Percentiles rank a stretch among this genome's conserved stretches.
Evolutionary conservation across 805 yeast genomes (phyloP).

Genomic region (Nakazawaea anatomiae): DNA sequence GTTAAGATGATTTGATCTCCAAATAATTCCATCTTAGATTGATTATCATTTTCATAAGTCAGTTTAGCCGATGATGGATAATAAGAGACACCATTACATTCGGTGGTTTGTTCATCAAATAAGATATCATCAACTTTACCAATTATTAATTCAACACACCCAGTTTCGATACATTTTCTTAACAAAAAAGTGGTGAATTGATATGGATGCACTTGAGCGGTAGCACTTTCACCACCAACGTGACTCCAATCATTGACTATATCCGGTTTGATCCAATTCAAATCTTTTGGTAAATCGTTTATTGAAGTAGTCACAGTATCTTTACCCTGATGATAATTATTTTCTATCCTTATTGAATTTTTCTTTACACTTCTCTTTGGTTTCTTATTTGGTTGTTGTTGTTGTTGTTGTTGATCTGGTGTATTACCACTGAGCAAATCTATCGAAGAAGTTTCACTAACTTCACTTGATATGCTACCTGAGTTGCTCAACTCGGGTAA

Average conservation of each 20-base stretch:
- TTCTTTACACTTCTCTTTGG: conserved; percentile 22
- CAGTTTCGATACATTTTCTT: conserved; percentile 73
- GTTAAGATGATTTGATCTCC: conserved; percentile 81
- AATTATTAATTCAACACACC: conserved; percentile 74
- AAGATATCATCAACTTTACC: conserved; percentile 76
- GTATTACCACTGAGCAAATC: not conserved
- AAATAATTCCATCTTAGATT: conserved; percentile 37
- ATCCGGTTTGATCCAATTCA: conserved; percentile 70
- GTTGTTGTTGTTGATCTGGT: not conserved
- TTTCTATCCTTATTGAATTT: conserved; percentile 24
- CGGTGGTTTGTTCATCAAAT: conserved; percentile 56
- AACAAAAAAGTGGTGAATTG: conserved; percentile 83
- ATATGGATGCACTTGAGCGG: conserved; percentile 96
- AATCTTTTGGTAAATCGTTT: conserved; percentile 46
- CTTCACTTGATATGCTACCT: not conserved
- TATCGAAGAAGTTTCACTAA: conserved; percentile 3
- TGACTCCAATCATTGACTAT: conserved; percentile 69
- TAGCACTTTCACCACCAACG: conserved; percentile 78
- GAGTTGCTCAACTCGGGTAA: conserved; percentile 6
- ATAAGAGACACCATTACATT: conserved; percentile 70
- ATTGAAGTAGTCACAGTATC: not conserved
- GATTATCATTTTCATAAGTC: conserved; percentile 21
- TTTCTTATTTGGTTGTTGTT: conserved; percentile 6
- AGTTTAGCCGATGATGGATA: conserved; percentile 30
- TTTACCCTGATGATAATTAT: not conserved